Conservation (phyloP, 2,329 filamentous ascomycete genomes). For the Hymenoscyphus occultus region DNA sequence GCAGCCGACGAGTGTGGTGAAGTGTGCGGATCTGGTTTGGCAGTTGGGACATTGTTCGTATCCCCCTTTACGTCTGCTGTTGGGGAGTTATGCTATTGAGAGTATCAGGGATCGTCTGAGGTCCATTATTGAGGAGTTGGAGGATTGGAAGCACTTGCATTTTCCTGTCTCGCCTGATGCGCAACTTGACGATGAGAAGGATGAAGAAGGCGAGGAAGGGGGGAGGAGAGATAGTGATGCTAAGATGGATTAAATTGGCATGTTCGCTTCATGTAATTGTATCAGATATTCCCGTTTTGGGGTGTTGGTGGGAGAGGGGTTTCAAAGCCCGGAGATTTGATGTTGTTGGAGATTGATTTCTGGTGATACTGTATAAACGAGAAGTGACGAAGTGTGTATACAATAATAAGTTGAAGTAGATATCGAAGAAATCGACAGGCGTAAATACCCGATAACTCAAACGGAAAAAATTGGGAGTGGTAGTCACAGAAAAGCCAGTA, state of each 20-base stretch:
- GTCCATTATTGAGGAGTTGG: slow-evolving; percentile 90
- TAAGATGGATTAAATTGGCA: slow-evolving; percentile 7
- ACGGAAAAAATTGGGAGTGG: too few species aligned
- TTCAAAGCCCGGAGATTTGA: too few species aligned
- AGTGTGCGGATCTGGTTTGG: slow-evolving; percentile 92
- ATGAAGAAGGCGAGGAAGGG: slow-evolving; percentile 36
- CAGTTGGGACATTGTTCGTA: slow-evolving; percentile 93
- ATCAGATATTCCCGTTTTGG: not conserved
- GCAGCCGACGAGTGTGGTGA: slow-evolving; percentile 88
- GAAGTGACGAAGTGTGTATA: not conserved
- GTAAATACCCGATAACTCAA: too few species aligned
- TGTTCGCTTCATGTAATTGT: not conserved
- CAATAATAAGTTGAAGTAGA: not conserved
- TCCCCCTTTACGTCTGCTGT: slow-evolving; percentile 78
- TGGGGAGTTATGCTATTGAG: slow-evolving; percentile 93
- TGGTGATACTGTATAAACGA: not conserved
- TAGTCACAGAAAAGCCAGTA: too few species aligned
- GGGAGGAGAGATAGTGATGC: slow-evolving; percentile 23
- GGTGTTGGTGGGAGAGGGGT: not conserved
- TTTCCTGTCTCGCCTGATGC: slow-evolving; percentile 52
- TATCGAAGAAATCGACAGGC: not conserved
- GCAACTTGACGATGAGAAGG: slow-evolving; percentile 37
- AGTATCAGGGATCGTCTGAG: slow-evolving; percentile 87
- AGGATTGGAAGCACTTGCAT: slow-evolving; percentile 87
- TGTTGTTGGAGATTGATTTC: too few species aligned